Percentiles rank a stretch among this genome's conserved stretches.
Evolutionary conservation across 768 basidiomycete species (phyloP).

Genomic region (Suillus occidentalis): DNA sequence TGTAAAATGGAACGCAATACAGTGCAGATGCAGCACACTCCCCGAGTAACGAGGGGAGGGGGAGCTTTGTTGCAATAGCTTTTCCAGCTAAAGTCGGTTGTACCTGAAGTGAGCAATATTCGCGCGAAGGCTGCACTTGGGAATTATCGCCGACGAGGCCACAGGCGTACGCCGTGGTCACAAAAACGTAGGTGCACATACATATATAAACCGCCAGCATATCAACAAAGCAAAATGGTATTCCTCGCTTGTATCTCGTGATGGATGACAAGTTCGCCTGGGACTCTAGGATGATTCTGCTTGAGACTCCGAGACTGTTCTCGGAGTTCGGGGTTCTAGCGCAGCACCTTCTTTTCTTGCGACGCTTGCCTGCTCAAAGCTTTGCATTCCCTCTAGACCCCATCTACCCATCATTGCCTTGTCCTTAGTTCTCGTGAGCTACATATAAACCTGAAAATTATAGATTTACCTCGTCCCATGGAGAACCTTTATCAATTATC

Average conservation of each 20-base stretch:
- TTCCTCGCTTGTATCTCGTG: too few relatives aligned
- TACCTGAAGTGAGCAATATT: neutral
- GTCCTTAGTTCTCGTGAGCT: conserved; percentile 49
- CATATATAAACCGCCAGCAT: neutral
- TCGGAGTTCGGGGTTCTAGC: neutral
- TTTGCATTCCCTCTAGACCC: conserved; percentile 90
- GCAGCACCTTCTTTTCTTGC: conserved; percentile 51
- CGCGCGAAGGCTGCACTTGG: neutral
- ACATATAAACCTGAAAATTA: conserved; percentile 2
- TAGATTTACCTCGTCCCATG: conserved; percentile 83
- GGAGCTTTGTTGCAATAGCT: neutral
- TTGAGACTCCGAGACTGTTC: neutral
- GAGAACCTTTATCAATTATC: conserved; percentile 56
- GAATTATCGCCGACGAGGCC: neutral
- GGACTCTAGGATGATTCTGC: neutral
- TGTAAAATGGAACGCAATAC: neutral
- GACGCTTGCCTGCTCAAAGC: conserved; percentile 76
- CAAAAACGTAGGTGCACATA: neutral
- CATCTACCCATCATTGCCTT: conserved; percentile 92
- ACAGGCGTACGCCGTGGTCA: neutral
- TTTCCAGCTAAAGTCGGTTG: neutral
- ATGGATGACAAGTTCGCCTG: neutral
- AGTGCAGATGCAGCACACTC: neutral
- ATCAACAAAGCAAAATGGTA: neutral
- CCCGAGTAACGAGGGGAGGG: neutral